Conservation (phyloP, 345 rosid species). For the Linum tenue region DNA sequence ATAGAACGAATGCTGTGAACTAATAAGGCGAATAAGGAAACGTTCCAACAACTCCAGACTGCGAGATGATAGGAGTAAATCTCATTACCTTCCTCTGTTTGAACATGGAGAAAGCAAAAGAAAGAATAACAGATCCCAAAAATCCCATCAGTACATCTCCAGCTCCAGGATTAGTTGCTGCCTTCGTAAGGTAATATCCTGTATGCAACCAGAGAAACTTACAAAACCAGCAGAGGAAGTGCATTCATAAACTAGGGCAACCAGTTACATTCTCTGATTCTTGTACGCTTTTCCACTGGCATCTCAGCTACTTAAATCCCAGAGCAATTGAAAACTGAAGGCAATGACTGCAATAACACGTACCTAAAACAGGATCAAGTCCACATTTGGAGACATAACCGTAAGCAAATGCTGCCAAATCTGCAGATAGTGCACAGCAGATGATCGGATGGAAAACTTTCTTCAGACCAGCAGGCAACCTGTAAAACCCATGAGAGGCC, state of each 20-base stretch:
- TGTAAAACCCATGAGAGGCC: constrained; percentile 18
- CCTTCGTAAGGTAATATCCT: constrained; percentile 83
- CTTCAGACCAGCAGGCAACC: constrained; percentile 74
- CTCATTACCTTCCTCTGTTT: constrained; percentile 73
- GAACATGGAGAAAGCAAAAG: constrained; percentile 93
- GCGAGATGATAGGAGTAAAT: background rate
- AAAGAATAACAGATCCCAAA: constrained; percentile 86
- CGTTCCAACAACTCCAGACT: background rate
- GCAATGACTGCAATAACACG: too few relatives aligned
- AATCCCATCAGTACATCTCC: constrained; percentile 93
- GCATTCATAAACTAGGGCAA: too few relatives aligned
- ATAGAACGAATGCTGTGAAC: too few relatives aligned
- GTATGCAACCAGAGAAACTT: constrained; percentile 13
- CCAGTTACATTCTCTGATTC: too few relatives aligned
- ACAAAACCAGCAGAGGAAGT: too few relatives aligned
- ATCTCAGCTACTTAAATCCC: too few relatives aligned
- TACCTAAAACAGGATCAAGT: constrained; percentile 82
- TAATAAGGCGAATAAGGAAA: background rate
- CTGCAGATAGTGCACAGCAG: constrained; percentile 76
- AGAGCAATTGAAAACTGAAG: too few relatives aligned
- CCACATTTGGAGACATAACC: constrained; percentile 73
- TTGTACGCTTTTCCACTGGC: too few relatives aligned
- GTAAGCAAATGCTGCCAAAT: constrained; percentile 69
- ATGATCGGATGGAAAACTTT: constrained; percentile 77
- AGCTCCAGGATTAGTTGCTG: constrained; percentile 76